phyloP scores from a whole-genome alignment of 2,329 filamentous ascomycete species.

The Cladosporium phlei region DNA sequence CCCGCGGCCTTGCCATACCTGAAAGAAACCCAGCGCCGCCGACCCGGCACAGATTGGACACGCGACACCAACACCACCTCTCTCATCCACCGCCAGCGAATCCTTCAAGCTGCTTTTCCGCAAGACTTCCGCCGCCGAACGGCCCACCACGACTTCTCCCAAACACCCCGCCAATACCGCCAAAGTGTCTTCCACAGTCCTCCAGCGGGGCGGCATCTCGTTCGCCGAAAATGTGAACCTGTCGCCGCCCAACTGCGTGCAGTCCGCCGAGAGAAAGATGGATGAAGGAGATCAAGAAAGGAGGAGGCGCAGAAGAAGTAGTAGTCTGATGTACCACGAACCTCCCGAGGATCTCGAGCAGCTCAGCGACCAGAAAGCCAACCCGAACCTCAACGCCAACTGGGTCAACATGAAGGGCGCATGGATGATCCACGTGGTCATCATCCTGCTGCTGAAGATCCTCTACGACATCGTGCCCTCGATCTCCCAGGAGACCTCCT shows the following conservation, averaged over 20 bases:
- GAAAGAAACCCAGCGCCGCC: not conserved
- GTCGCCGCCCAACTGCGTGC: slow-evolving; percentile 25
- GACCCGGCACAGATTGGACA: not conserved
- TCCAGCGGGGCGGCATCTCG: slow-evolving; percentile 78
- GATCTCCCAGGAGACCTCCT: slow-evolving; percentile 95
- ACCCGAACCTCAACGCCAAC: slow-evolving; percentile 94
- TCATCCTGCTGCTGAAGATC: slow-evolving; percentile 89
- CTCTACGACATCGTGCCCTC: slow-evolving; percentile 95
- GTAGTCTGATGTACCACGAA: slow-evolving; percentile 97
- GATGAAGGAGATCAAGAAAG: slow-evolving; percentile 53
- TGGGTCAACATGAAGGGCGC: slow-evolving; percentile 99
- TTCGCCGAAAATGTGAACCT: slow-evolving; percentile 75
- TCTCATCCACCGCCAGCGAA: no score
- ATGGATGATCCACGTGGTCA: slow-evolving; percentile 94
- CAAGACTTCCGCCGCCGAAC: not conserved
- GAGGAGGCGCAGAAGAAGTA: slow-evolving; percentile 79
- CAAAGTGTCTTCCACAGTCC: slow-evolving; percentile 92
- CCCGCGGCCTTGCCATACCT: not conserved
- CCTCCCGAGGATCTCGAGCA: slow-evolving; percentile 95
- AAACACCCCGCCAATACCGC: slow-evolving; percentile 60
- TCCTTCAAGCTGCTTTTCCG: not conserved
- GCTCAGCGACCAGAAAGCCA: slow-evolving; percentile 88
- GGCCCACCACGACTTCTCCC: slow-evolving; percentile 1
- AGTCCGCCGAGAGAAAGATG: slow-evolving; percentile 40
- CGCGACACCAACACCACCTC: no score